These are phyloP conservation scores for Neopestalotiopsis rosae DNA, from an alignment of 2,329 filamentous ascomycete species.

Conservation along the genomic window DNA sequence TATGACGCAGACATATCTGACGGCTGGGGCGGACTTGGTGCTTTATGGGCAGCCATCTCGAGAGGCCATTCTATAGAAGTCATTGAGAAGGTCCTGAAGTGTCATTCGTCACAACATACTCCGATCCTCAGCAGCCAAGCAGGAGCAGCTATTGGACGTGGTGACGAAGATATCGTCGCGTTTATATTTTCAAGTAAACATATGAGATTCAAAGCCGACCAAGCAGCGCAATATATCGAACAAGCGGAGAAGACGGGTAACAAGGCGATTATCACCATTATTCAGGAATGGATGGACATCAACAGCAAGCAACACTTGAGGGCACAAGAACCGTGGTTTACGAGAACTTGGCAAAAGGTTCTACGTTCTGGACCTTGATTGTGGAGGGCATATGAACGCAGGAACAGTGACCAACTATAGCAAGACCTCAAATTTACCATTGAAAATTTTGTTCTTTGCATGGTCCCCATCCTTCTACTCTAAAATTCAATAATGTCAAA, in stretches of 20 bases:
- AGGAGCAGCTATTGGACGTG: neutral
- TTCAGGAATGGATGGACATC: neutral
- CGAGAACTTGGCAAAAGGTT: neutral
- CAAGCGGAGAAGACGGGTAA: neutral
- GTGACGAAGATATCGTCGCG: neutral
- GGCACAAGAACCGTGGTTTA: neutral
- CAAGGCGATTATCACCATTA: neutral
- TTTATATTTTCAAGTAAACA: neutral
- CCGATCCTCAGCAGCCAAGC: neutral
- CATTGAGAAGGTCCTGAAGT: conserved; percentile 2
- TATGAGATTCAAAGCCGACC: neutral
- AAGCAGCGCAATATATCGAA: neutral
- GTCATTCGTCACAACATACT: conserved; percentile 7
- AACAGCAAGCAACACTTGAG: neutral
- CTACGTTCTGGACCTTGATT: conserved; percentile 1
- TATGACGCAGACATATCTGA: neutral
- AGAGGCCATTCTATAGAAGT: neutral
- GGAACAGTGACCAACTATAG: too few relatives aligned
- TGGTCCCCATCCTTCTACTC: too few relatives aligned
- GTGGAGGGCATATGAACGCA: too few relatives aligned
- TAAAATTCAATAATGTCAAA: too few relatives aligned
- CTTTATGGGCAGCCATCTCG: conserved; percentile 3
- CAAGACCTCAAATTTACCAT: too few relatives aligned
- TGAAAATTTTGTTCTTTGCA: too few relatives aligned
- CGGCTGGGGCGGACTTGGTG: conserved; percentile 4